Evolutionary conservation across 2,329 filamentous ascomycete species (phyloP), one percentile per base, ranked within the genome.

Genomic region (Ceratocystis papillata): DNA sequence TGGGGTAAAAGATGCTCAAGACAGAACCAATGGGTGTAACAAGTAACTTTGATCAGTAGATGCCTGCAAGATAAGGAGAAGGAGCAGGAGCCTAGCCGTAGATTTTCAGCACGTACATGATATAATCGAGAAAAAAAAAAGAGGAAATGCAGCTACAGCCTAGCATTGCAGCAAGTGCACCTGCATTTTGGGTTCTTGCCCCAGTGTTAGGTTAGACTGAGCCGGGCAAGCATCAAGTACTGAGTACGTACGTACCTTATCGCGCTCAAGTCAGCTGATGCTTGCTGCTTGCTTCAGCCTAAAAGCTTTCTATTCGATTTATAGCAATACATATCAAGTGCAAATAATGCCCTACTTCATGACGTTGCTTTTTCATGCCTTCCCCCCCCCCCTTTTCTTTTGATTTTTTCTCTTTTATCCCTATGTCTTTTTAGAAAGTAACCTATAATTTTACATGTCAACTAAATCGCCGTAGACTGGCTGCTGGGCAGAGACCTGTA

Each of bases 151-250:
- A 59, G n/a, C 55, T 59, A 15, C 55, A 59, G 28, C 28, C 28
- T 12, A 37, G 55, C 8, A 37, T 59, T 30, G 55, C 15, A 20
- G 55, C 20, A 28, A 59, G 55, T 37, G 55, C 28, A 59, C 55
- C 55, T 37, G 28, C 28, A 59, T 59, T 8, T 59, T 59, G 55
- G 55, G 55, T 12, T 59, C 17, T 59, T 59, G 17, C 55, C 55
- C 28, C 28, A 33, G 30, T n/a, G 12, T 25, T 17, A 20, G 6
- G 12, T 25, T 17, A 20, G 17, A 59, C 53, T 3, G 10, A 41
- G 37, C 37, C 3, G 10, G 37, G 37, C 37, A 41, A 12, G 10
- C 8, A 12, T 37, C 8, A 33, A 17, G 28, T 33, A 30, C 53
- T 17, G 17, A 30, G 28, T 59, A 53, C 22, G 55, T 59, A 28